Percentiles rank a stretch among this genome's conserved stretches.
Conservation (phyloP, 768 basidiomycete species). For the Tricholoma sp. region DNA sequence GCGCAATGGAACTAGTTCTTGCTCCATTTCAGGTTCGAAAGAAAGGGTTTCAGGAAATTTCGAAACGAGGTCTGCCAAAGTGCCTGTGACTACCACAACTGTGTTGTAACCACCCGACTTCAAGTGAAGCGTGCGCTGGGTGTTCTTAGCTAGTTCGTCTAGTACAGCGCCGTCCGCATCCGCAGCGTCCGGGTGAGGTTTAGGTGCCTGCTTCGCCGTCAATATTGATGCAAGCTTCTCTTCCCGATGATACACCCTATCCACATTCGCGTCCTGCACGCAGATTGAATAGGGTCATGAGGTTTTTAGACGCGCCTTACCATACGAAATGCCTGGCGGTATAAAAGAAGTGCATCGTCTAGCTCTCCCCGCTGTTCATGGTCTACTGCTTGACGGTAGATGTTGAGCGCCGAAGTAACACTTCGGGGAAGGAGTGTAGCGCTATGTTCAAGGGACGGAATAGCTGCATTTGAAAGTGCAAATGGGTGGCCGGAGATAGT, state of each 20-base stretch:
- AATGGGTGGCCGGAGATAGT: constrained; percentile 12
- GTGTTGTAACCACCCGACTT: constrained; percentile 16
- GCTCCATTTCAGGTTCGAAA: constrained; percentile 72
- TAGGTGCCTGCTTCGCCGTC: constrained; percentile 17
- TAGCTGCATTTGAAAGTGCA: constrained; percentile 10
- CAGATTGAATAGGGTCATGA: constrained; percentile 1
- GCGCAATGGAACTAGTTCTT: constrained; percentile 47
- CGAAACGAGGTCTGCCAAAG: constrained; percentile 43
- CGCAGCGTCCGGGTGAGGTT: not conserved
- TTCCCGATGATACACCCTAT: constrained; percentile 59
- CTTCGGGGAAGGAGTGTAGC: constrained; percentile 24
- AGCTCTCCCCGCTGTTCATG: constrained; percentile 71
- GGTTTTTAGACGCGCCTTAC: constrained; percentile 18
- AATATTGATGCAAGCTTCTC: constrained; percentile 40
- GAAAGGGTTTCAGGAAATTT: constrained; percentile 42
- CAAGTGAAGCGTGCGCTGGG: constrained; percentile 22
- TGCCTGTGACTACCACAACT: constrained; percentile 26
- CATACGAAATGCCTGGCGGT: constrained; percentile 76
- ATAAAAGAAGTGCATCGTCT: constrained; percentile 71
- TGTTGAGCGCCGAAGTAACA: constrained; percentile 48
- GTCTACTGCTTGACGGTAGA: constrained; percentile 68
- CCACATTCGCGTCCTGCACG: constrained; percentile 60
- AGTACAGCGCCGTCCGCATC: constrained; percentile 10
- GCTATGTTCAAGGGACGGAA: constrained; percentile 20
- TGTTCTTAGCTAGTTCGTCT: constrained; percentile 21